Percentiles rank a stretch among this genome's conserved stretches.
phyloP scores from a whole-genome alignment of 306 rosid genomes.

The Aeschynomene evenia region DNA sequence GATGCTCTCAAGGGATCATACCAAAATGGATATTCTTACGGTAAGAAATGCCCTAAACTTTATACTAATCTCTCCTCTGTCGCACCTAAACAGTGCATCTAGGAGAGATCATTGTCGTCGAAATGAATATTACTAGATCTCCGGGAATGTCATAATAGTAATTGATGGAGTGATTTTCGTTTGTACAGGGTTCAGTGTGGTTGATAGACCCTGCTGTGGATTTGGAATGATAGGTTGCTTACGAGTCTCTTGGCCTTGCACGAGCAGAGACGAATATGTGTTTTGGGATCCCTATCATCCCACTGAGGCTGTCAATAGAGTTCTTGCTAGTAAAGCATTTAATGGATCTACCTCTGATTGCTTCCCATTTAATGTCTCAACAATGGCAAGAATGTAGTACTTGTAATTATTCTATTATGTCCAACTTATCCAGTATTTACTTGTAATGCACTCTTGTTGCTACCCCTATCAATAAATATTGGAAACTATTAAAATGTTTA shows the following conservation, averaged over 20 bases:
- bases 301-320: slow-evolving; percentile 14
- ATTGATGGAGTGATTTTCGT: not conserved
- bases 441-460: too few species aligned
- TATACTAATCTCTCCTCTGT: too few species aligned
- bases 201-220: slow-evolving; percentile 42
- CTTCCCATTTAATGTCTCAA: slow-evolving; percentile 33
- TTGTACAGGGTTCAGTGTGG: slow-evolving; percentile 35
- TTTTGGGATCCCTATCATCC: slow-evolving; percentile 53
- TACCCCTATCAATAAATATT: too few species aligned
- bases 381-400: slow-evolving; percentile 34
- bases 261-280: slow-evolving; percentile 34
- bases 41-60: slow-evolving; percentile 28
- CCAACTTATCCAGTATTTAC: too few species aligned
- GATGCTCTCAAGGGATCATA: slow-evolving; percentile 9
- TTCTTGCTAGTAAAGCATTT: slow-evolving; percentile 28
- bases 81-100: too few species aligned
- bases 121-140: too few species aligned
- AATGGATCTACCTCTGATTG: slow-evolving; percentile 27
- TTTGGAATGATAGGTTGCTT: slow-evolving; percentile 43
- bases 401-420: too few species aligned
- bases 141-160: too few species aligned
- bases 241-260: slow-evolving; percentile 23
- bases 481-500: too few species aligned
- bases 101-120: too few species aligned
- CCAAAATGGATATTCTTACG: slow-evolving; percentile 16